Percentiles rank a stretch among this genome's conserved stretches.
These are phyloP conservation scores for Pleurotus salmoneostramineus DNA, from an alignment of 768 basidiomycete species.

Conservation along the genomic window DNA sequence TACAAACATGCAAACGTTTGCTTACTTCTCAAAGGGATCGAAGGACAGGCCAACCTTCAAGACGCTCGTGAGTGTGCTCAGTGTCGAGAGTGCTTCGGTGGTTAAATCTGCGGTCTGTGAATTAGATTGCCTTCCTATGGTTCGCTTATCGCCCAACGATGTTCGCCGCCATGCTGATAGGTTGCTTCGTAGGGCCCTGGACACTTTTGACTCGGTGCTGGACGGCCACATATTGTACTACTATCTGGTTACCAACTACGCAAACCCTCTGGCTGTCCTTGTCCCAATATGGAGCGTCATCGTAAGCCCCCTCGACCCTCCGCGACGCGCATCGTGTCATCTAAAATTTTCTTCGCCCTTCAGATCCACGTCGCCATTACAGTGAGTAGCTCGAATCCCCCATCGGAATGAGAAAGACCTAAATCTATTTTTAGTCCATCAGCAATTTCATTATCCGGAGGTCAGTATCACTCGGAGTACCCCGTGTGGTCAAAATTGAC, in stretches of 20 bases:
- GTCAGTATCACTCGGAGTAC: conserved; percentile 14
- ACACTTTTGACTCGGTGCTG: conserved; percentile 52
- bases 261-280: conserved; percentile 39
- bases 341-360: neutral
- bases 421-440: conserved; percentile 31
- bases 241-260: conserved; percentile 54
- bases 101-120: neutral
- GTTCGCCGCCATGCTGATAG: conserved; percentile 8
- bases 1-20: conserved; percentile 49
- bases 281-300: conserved; percentile 50
- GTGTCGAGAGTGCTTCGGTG: neutral
- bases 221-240: conserved; percentile 54
- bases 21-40: conserved; percentile 38
- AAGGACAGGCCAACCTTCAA: conserved; percentile 31
- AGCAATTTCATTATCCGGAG: conserved; percentile 47
- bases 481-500: neutral
- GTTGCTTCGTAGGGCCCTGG: conserved; percentile 34
- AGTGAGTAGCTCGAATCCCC: conserved; percentile 26
- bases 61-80: conserved; percentile 26
- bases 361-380: conserved; percentile 55
- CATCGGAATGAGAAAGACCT: neutral
- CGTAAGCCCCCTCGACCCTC: conserved; percentile 25
- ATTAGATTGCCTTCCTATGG: conserved; percentile 31
- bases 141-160: conserved; percentile 17
- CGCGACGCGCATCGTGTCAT: neutral